A percentile compares a stretch with the other conserved stretches of the same genome.
These are phyloP conservation scores for Zanthoxylum bungeanum DNA, from an alignment of 345 rosid species.

Conservation along the genomic window DNA sequence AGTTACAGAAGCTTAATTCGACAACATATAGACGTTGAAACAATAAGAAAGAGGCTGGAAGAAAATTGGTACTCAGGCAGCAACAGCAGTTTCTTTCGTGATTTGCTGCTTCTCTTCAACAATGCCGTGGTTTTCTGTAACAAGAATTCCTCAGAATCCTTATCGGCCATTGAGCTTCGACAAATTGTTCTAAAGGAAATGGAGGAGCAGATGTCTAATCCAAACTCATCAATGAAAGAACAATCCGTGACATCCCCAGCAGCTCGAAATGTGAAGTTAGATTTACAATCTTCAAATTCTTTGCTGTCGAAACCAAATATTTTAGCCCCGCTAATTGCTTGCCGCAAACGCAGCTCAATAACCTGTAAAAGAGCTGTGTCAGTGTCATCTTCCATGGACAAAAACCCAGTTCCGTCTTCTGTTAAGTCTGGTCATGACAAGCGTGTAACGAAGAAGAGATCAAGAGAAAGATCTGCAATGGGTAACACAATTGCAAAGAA, in stretches of 20 bases:
- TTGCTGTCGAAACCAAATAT: constrained; percentile 30
- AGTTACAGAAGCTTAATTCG: constrained; percentile 39
- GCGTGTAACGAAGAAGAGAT: constrained; percentile 25
- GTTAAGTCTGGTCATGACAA: constrained; percentile 26
- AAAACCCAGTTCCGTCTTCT: constrained; percentile 27
- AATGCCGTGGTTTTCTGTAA: constrained; percentile 46
- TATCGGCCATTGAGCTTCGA: constrained; percentile 44
- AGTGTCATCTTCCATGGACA: constrained; percentile 20
- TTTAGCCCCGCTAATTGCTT: constrained; percentile 38
- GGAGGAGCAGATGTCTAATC: constrained; percentile 25
- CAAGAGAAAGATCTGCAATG: constrained; percentile 22
- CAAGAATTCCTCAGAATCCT: constrained; percentile 39
- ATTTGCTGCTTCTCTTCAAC: constrained; percentile 58
- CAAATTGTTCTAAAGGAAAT: constrained; percentile 41
- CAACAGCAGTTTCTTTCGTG: constrained; percentile 41
- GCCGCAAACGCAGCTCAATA: constrained; percentile 50
- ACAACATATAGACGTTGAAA: constrained; percentile 58
- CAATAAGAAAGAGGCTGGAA: constrained; percentile 41
- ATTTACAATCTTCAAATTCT: constrained; percentile 20
- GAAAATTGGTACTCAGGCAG: constrained; percentile 44
- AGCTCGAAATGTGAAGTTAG: constrained; percentile 18
- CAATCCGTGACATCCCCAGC: constrained; percentile 1
- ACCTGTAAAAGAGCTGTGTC: constrained; percentile 24
- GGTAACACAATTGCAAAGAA: background rate
- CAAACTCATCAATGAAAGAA: constrained; percentile 20